Percentiles rank a stretch among this genome's conserved stretches.
Evolutionary conservation across 2,329 filamentous ascomycete genomes (phyloP).

Genomic region (Alternaria solani): DNA sequence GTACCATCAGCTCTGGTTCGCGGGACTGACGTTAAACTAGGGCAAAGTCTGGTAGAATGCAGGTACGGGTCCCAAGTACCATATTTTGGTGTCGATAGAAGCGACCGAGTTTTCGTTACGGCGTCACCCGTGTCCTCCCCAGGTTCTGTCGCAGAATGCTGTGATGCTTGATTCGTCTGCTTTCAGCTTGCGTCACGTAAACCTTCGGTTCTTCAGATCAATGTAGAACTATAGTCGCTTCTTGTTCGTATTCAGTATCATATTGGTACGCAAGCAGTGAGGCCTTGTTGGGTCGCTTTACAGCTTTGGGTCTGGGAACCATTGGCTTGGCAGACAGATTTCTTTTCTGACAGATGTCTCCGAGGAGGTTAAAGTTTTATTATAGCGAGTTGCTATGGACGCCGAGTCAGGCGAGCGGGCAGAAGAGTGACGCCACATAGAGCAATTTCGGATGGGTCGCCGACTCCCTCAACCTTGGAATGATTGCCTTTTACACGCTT

Average conservation of each 20-base stretch:
- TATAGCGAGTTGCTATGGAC: neutral
- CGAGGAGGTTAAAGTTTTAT: neutral
- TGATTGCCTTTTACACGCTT: neutral
- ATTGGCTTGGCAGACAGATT: constrained; percentile 8
- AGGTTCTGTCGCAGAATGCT: neutral
- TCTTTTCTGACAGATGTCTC: neutral
- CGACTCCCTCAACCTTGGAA: neutral
- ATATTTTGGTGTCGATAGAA: neutral
- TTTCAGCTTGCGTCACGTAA: neutral
- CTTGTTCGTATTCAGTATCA: neutral
- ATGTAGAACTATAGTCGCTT: neutral
- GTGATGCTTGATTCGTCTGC: neutral
- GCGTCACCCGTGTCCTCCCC: neutral
- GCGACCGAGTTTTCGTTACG: neutral
- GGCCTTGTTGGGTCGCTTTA: neutral
- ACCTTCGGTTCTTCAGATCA: neutral
- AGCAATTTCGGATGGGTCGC: neutral
- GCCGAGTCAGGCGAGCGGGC: neutral
- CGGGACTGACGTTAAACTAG: neutral
- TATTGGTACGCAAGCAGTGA: neutral
- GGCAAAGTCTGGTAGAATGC: neutral
- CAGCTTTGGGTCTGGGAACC: constrained; percentile 6
- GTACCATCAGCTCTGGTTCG: neutral
- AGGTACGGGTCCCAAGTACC: neutral
- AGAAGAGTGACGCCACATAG: neutral